These are phyloP conservation scores for Yamadazyma nakazawae DNA, from an alignment of 805 yeast genomes.

Conservation along the genomic window DNA sequence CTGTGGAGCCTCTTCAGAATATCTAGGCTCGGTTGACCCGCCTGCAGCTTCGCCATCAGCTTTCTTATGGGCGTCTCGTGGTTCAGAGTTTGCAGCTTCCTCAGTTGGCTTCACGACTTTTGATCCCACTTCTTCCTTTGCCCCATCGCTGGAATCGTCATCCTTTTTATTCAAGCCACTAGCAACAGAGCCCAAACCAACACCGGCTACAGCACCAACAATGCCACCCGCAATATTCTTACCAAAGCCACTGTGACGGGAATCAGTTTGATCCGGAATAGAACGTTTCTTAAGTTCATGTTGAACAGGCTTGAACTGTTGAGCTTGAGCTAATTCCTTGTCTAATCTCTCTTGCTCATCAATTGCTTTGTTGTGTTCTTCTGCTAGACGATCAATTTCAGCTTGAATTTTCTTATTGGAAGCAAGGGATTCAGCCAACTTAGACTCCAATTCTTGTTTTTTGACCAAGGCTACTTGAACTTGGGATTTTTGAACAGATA, in stretches of 20 bases:
- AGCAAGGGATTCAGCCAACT: conserved; percentile 25
- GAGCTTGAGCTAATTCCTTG: conserved; percentile 11
- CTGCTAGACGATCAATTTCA: conserved; percentile 19
- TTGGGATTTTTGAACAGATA: conserved; percentile 67
- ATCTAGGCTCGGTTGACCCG: neutral
- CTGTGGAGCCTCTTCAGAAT: neutral
- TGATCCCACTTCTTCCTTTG: neutral
- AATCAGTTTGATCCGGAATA: neutral
- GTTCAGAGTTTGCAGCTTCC: too few species aligned
- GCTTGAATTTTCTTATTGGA: conserved; percentile 21
- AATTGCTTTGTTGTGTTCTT: conserved; percentile 15
- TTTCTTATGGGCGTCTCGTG: too few species aligned
- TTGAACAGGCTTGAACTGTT: conserved; percentile 15
- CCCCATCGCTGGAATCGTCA: neutral
- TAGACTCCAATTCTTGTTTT: conserved; percentile 34
- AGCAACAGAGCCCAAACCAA: conserved; percentile 17
- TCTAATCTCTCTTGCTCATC: conserved; percentile 16
- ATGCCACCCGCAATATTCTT: conserved; percentile 16
- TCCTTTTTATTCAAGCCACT: neutral
- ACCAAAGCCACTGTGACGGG: neutral
- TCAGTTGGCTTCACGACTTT: neutral
- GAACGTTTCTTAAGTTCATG: conserved; percentile 1
- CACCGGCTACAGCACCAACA: conserved; percentile 20
- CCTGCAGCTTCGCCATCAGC: neutral
- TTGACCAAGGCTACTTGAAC: conserved; percentile 57